Evolutionary conservation across 2,329 filamentous ascomycete genomes (phyloP).

Genomic region (Aschersonia sp.): DNA sequence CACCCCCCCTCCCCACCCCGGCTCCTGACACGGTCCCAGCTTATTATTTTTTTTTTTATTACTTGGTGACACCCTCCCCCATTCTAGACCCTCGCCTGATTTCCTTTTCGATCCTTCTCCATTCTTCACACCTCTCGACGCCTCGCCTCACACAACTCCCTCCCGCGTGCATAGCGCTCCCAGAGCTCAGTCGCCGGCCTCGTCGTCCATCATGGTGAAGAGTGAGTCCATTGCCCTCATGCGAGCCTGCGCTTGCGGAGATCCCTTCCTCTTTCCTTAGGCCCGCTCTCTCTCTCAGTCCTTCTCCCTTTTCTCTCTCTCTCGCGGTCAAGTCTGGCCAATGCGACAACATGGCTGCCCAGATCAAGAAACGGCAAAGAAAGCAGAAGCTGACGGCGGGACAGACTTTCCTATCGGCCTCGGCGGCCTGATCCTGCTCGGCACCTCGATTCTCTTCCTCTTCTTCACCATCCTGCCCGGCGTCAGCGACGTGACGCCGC

Average conservation of each 20-base stretch:
- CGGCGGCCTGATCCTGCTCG: conserved; percentile 32
- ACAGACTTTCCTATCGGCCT: conserved; percentile 27
- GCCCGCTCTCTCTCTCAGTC: no score
- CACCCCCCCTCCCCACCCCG: not conserved
- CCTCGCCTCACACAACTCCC: not conserved
- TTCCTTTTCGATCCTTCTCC: not conserved
- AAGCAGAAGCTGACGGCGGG: no score
- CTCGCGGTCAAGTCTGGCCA: not conserved
- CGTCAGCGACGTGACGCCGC: conserved; percentile 31
- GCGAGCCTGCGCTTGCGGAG: not conserved
- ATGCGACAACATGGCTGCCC: not conserved
- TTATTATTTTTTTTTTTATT: not conserved
- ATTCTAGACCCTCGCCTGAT: not conserved
- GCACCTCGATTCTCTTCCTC: conserved; percentile 35
- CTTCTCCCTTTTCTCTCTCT: no score
- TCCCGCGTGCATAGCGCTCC: not conserved
- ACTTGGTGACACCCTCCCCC: not conserved
- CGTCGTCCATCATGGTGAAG: conserved; percentile 4
- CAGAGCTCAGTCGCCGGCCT: not conserved
- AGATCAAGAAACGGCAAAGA: not conserved
- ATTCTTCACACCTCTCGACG: not conserved
- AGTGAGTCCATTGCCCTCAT: conserved; percentile 5
- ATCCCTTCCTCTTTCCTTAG: not conserved
- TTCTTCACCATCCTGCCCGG: conserved; percentile 46
- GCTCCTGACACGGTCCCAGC: not conserved